phyloP scores from a whole-genome alignment of 2,329 filamentous ascomycete species.

The Amylocarpus encephaloides region DNA sequence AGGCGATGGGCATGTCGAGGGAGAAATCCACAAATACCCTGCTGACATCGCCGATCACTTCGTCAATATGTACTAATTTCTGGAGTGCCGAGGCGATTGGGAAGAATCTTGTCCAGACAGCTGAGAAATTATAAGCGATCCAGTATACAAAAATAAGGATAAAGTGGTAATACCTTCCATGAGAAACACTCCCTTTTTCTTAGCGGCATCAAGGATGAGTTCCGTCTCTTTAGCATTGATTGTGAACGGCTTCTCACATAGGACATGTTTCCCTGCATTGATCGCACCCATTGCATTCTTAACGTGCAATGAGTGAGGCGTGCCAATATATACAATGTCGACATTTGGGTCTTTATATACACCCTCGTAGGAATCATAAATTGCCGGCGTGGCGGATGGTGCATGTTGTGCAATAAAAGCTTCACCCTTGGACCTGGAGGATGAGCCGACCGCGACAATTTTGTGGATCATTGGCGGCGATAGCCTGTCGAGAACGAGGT shows the following conservation, averaged over 20 bases:
- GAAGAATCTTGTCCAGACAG: conserved; percentile 65
- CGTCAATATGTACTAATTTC: conserved; percentile 30
- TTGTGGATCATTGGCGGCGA: conserved; percentile 36
- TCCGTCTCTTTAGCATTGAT: conserved; percentile 57
- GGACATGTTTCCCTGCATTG: conserved; percentile 57
- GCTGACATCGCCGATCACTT: conserved; percentile 39
- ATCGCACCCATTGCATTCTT: conserved; percentile 58
- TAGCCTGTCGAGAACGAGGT: conserved; percentile 34
- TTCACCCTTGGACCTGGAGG: conserved; percentile 33
- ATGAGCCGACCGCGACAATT: conserved; percentile 39
- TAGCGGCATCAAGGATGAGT: conserved; percentile 50
- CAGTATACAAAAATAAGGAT: not conserved
- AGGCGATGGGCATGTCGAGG: conserved; percentile 1
- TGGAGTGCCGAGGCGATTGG: conserved; percentile 40
- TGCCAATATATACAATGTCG: conserved; percentile 62
- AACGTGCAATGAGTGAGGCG: conserved; percentile 63
- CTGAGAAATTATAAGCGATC: conserved; percentile 23
- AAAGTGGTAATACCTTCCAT: conserved; percentile 8
- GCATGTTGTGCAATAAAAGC: conserved; percentile 26
- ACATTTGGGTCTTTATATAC: conserved; percentile 42
- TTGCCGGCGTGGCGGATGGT: conserved; percentile 32
- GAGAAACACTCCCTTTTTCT: conserved; percentile 49
- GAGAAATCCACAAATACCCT: conserved; percentile 30
- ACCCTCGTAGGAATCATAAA: no score
- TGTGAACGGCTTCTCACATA: conserved; percentile 65